Conservation (phyloP, 2,329 filamentous ascomycete genomes). For the Aurifilum marmelostoma region DNA sequence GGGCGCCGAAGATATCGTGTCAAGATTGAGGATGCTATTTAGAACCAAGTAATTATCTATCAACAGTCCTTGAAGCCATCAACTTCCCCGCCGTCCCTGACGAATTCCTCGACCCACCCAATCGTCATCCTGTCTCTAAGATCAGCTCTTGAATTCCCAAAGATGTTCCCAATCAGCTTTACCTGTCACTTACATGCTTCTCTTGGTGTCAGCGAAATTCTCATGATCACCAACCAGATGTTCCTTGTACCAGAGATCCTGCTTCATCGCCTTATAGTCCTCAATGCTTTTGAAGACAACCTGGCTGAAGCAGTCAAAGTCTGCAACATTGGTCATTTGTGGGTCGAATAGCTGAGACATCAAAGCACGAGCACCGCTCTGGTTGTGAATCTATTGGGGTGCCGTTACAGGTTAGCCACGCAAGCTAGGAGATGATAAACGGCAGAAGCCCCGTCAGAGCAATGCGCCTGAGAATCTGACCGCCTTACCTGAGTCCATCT, state of each 20-base stretch:
- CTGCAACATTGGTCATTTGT: slow-evolving; percentile 51
- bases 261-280: slow-evolving; percentile 51
- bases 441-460: background rate
- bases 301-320: slow-evolving; percentile 55
- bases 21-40: too few relatives aligned
- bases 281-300: slow-evolving; percentile 49
- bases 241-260: slow-evolving; percentile 53
- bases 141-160: background rate
- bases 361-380: slow-evolving; percentile 39
- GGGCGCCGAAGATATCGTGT: background rate
- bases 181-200: slow-evolving; percentile 37
- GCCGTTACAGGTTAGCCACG: slow-evolving; percentile 4
- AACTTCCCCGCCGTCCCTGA: slow-evolving; percentile 36
- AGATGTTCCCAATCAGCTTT: too few relatives aligned
- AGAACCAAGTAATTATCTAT: background rate
- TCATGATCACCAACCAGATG: slow-evolving; percentile 49
- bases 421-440: background rate
- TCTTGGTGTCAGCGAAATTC: slow-evolving; percentile 53
- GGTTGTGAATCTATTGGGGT: slow-evolving; percentile 52
- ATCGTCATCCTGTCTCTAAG: slow-evolving; percentile 47
- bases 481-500: slow-evolving; percentile 48
- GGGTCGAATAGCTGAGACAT: slow-evolving; percentile 48
- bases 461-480: background rate
- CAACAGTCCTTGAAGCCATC: slow-evolving; percentile 5
- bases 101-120: slow-evolving; percentile 48